phyloP scores from a whole-genome alignment of 495 filamentous ascomycete species.

The Haplographium delicatum region DNA sequence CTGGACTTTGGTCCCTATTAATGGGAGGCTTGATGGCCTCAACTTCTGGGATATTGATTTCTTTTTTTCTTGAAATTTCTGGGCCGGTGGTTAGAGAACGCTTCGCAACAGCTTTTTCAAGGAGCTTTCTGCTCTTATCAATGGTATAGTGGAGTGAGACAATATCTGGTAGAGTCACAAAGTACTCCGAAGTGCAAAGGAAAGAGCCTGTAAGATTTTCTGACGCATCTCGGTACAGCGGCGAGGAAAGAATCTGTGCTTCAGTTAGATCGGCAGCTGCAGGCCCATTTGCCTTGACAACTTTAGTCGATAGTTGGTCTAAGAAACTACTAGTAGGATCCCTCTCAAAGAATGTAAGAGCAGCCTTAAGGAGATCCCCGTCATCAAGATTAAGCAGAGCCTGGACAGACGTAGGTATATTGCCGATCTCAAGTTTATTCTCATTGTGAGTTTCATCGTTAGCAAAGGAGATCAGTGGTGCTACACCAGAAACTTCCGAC shows the following conservation, averaged over 20 bases:
- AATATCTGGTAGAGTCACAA: slow-evolving; percentile 1
- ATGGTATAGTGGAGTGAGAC: neutral
- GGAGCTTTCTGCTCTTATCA: neutral
- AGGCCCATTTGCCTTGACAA: neutral
- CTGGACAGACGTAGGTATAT: neutral
- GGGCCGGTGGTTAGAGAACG: too few relatives aligned
- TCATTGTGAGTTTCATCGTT: slow-evolving; percentile 1
- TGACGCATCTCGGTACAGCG: neutral
- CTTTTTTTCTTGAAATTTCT: too few relatives aligned
- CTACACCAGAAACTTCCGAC: neutral
- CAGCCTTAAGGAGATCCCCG: neutral
- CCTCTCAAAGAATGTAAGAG: neutral
- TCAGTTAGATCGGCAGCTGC: neutral
- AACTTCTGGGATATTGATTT: too few relatives aligned
- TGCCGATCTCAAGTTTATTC: neutral
- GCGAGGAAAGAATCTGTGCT: slow-evolving; percentile 2
- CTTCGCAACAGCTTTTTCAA: slow-evolving; percentile 7
- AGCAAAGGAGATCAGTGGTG: slow-evolving; percentile 2
- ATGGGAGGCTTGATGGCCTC: too few relatives aligned
- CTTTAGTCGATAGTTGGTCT: neutral
- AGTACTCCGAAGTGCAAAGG: slow-evolving; percentile 8
- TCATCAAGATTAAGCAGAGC: slow-evolving; percentile 1
- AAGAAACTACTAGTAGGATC: slow-evolving; percentile 5
- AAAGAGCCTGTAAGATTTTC: slow-evolving; percentile 1
- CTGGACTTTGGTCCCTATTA: too few relatives aligned